These are phyloP conservation scores for Phytopythium delawarense DNA, from an alignment of 352 stramenopile genomes.

Conservation along the genomic window DNA sequence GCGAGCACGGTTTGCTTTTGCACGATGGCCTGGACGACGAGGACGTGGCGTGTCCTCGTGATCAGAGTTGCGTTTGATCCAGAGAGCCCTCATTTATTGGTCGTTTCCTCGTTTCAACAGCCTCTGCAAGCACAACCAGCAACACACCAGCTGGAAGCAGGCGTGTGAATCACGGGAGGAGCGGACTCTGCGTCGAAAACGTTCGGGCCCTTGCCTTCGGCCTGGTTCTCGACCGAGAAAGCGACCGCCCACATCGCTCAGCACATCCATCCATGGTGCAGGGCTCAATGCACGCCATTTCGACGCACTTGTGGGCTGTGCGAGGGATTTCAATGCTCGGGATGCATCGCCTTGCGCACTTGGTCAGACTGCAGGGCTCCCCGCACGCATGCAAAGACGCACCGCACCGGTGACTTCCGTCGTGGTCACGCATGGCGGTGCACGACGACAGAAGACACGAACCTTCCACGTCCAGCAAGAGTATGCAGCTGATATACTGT, in stretches of 20 bases:
- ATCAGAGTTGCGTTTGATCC: too few relatives aligned
- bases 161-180: constrained; percentile 49
- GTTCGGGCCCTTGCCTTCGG: constrained; percentile 17
- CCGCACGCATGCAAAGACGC: constrained; percentile 62
- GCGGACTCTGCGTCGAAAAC: constrained; percentile 40
- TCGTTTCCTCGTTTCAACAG: too few relatives aligned
- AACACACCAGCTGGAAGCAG: too few relatives aligned
- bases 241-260: constrained; percentile 40
- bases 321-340: constrained; percentile 49
- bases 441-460: too few relatives aligned
- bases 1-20: too few relatives aligned
- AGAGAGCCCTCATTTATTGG: too few relatives aligned
- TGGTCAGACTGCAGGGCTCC: constrained; percentile 34
- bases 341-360: constrained; percentile 42
- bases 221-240: constrained; percentile 40
- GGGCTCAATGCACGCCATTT: constrained; percentile 45
- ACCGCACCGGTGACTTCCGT: too few relatives aligned
- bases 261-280: constrained; percentile 64
- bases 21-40: too few relatives aligned
- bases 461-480: constrained; percentile 31
- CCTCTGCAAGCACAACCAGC: too few relatives aligned
- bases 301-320: constrained; percentile 55
- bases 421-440: too few relatives aligned
- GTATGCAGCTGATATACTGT: too few relatives aligned
- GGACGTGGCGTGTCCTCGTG: too few relatives aligned